Evolutionary conservation across 192 early-diverging fungal genomes (phyloP).

Genomic region (Rhizophagus clarus): DNA sequence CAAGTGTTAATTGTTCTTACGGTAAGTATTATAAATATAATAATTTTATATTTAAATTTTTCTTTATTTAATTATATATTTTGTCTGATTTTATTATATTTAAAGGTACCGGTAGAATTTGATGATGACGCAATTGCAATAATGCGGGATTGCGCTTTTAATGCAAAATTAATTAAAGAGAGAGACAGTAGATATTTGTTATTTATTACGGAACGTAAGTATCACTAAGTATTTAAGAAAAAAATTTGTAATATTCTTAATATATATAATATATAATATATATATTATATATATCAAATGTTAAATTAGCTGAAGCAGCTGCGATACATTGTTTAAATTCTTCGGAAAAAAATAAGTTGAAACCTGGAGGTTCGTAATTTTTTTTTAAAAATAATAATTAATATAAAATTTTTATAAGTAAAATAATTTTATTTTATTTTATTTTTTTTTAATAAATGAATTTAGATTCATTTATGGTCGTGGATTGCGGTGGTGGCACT

Average conservation of each 20-base stretch:
- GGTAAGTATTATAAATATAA: background rate
- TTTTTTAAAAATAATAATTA: too few species aligned
- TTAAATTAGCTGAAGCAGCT: conserved; percentile 27
- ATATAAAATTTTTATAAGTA: too few species aligned
- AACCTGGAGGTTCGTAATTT: background rate
- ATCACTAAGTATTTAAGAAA: background rate
- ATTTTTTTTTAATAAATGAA: background rate
- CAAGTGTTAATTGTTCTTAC: conserved; percentile 1
- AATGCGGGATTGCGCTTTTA: conserved; percentile 18
- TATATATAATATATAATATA: background rate
- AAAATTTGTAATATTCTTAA: background rate
- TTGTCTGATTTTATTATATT: background rate
- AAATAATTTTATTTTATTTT: too few species aligned
- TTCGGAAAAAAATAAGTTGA: background rate
- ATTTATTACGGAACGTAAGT: background rate
- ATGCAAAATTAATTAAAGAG: background rate
- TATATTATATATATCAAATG: background rate
- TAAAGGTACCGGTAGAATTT: background rate
- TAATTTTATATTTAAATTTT: background rate
- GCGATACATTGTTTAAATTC: conserved; percentile 19
- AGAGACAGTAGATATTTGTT: background rate
- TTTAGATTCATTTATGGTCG: background rate
- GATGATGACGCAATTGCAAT: background rate
- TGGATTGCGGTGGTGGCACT: background rate
- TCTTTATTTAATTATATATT: background rate